A percentile compares a stretch with the other conserved stretches of the same genome.
Evolutionary conservation across 768 basidiomycete species (phyloP).

Genomic region (Lactifluus pinguis): DNA sequence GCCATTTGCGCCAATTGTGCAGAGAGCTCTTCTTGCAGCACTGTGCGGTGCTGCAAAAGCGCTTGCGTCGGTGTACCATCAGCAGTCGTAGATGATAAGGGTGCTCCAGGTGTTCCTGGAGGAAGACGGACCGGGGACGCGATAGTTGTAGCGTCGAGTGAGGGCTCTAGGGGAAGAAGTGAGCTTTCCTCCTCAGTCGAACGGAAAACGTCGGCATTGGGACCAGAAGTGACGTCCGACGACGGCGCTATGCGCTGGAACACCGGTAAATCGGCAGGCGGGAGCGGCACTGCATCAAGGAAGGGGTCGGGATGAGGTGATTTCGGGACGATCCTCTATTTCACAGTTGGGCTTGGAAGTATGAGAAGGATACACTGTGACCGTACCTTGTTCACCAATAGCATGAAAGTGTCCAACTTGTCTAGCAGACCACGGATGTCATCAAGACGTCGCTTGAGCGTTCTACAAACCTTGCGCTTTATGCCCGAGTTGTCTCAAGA

Average conservation of each 20-base stretch:
- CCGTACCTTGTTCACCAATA: conserved; percentile 45
- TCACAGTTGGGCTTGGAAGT: background rate
- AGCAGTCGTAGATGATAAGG: background rate
- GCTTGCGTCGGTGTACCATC: background rate
- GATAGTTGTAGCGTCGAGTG: background rate
- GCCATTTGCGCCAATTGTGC: conserved; percentile 79
- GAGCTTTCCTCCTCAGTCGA: background rate
- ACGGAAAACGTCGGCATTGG: conserved; percentile 6
- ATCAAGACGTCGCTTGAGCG: conserved; percentile 35
- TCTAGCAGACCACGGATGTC: conserved; percentile 45
- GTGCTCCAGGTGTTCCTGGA: background rate
- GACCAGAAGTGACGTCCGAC: background rate
- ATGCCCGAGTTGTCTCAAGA: background rate
- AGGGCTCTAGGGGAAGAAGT: background rate
- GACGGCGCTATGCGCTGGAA: conserved; percentile 11
- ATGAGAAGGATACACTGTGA: background rate
- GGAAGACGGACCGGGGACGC: background rate
- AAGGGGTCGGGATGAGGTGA: conserved; percentile 37
- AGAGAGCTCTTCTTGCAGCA: conserved; percentile 66
- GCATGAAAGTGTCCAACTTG: conserved; percentile 43
- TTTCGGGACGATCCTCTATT: conserved; percentile 36
- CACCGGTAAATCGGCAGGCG: conserved; percentile 21
- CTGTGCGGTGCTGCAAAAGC: conserved; percentile 13
- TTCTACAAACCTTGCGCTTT: conserved; percentile 24
- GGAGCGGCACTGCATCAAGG: conserved; percentile 45